Conservation (phyloP, 768 basidiomycete genomes). For the Collybia sp. region DNA sequence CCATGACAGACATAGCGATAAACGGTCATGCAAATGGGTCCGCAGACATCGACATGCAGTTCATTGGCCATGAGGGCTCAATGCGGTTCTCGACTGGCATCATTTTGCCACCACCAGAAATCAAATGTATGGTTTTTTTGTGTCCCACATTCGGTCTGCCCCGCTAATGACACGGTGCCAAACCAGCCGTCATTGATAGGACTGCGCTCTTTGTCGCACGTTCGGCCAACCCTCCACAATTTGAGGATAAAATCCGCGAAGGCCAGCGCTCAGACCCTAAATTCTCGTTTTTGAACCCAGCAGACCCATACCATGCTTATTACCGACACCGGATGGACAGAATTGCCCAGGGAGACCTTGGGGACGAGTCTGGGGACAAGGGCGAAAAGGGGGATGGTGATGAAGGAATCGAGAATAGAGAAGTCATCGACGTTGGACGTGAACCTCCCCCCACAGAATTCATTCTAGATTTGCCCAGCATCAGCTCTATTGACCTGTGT, state of each 20-base stretch:
- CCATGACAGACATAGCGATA: constrained; percentile 7
- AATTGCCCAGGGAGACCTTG: constrained; percentile 68
- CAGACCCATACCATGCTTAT: constrained; percentile 98
- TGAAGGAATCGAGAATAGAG: constrained; percentile 26
- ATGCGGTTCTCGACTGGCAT: constrained; percentile 75
- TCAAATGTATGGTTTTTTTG: constrained; percentile 71
- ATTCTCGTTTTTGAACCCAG: constrained; percentile 96
- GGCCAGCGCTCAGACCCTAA: constrained; percentile 95
- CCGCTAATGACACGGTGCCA: constrained; percentile 6
- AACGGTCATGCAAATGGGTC: constrained; percentile 42
- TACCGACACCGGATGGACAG: constrained; percentile 90
- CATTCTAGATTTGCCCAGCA: constrained; percentile 79
- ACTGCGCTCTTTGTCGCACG: constrained; percentile 90
- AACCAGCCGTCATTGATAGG: constrained; percentile 86
- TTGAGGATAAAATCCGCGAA: constrained; percentile 97
- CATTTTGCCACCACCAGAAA: constrained; percentile 94
- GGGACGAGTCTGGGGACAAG: constrained; percentile 54
- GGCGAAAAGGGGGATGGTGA: constrained; percentile 33
- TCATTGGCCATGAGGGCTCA: constrained; percentile 19
- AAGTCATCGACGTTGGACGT: constrained; percentile 58
- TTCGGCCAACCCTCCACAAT: constrained; percentile 88
- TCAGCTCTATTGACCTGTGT: constrained; percentile 87
- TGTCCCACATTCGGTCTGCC: constrained; percentile 14
- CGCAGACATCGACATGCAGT: constrained; percentile 37
- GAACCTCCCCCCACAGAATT: constrained; percentile 84